These are phyloP conservation scores for Plasmodium ovale DNA, from an alignment of 169 alveolate species.

Conservation along the genomic window DNA sequence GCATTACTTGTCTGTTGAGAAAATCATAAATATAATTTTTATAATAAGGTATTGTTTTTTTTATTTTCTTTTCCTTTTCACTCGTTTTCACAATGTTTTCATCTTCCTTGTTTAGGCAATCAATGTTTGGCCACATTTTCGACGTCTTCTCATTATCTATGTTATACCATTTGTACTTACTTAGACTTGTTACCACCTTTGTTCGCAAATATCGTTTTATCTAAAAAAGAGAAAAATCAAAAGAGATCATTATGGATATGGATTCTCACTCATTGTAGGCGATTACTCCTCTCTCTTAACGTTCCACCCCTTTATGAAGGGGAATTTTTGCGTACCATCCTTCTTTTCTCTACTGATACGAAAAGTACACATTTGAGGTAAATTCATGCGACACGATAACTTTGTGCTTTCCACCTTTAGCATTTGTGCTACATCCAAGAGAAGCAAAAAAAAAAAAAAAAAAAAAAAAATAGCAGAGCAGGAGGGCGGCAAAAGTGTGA, in stretches of 20 bases:
- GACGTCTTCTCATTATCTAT: constrained; percentile 67
- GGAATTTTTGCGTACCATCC: too few species aligned
- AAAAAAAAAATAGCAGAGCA: too few species aligned
- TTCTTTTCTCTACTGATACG: too few species aligned
- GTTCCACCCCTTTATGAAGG: too few species aligned
- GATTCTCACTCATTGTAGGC: too few species aligned
- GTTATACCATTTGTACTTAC: constrained; percentile 68
- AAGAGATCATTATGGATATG: background rate
- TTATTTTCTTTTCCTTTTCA: constrained; percentile 10
- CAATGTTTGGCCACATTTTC: constrained; percentile 57
- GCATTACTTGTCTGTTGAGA: constrained; percentile 80
- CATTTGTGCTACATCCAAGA: too few species aligned
- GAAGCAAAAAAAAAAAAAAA: too few species aligned
- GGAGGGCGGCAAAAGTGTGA: too few species aligned
- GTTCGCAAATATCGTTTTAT: constrained; percentile 73
- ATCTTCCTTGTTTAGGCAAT: constrained; percentile 56
- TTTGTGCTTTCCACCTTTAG: too few species aligned
- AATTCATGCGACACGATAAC: too few species aligned
- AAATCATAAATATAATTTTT: constrained; percentile 74
- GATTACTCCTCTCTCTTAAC: too few species aligned
- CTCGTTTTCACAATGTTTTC: constrained; percentile 23
- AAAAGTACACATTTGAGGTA: too few species aligned
- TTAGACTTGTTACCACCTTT: constrained; percentile 57
- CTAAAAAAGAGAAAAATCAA: background rate
- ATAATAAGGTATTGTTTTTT: constrained; percentile 71